phyloP scores from a whole-genome alignment of 2,329 filamentous ascomycete species.

The Coniochaeta prunicola region DNA sequence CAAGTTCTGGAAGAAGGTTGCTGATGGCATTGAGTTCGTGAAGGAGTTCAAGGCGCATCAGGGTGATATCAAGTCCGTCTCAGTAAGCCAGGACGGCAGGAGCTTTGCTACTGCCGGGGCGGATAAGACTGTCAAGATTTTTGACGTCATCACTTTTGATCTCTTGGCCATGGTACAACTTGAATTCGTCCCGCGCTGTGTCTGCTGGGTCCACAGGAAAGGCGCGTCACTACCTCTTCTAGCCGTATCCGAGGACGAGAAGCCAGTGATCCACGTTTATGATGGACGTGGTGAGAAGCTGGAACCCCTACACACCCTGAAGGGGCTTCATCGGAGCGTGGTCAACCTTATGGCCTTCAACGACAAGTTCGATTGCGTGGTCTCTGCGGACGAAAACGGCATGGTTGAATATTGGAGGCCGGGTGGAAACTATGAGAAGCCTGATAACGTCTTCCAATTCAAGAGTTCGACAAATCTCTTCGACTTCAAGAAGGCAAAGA shows the following conservation, averaged over 20 bases:
- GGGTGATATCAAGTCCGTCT: conserved; percentile 77
- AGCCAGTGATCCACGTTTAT: conserved; percentile 71
- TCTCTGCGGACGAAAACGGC: conserved; percentile 81
- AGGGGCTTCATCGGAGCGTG: conserved; percentile 71
- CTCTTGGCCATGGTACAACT: conserved; percentile 76
- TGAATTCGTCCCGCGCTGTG: conserved; percentile 64
- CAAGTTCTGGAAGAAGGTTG: conserved; percentile 98
- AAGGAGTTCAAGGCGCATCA: conserved; percentile 94
- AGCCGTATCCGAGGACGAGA: conserved; percentile 71
- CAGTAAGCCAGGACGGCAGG: conserved; percentile 79
- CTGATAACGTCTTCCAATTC: conserved; percentile 81
- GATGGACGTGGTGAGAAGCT: conserved; percentile 81
- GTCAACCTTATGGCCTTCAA: conserved; percentile 88
- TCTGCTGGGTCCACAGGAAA: conserved; percentile 88
- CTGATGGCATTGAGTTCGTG: conserved; percentile 88
- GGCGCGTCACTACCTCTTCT: conserved; percentile 83
- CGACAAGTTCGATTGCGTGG: conserved; percentile 77
- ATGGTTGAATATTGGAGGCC: conserved; percentile 98
- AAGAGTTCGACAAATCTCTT: conserved; percentile 94
- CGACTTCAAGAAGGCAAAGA: conserved; percentile 94
- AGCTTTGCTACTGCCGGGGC: conserved; percentile 85
- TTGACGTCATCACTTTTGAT: conserved; percentile 80
- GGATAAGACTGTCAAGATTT: conserved; percentile 75
- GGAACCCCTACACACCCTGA: conserved; percentile 68
- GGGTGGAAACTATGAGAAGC: conserved; percentile 75